Percentiles rank a stretch among this genome's conserved stretches.
phyloP scores from a whole-genome alignment of 768 basidiomycete species.

The Paxillus involutus region DNA sequence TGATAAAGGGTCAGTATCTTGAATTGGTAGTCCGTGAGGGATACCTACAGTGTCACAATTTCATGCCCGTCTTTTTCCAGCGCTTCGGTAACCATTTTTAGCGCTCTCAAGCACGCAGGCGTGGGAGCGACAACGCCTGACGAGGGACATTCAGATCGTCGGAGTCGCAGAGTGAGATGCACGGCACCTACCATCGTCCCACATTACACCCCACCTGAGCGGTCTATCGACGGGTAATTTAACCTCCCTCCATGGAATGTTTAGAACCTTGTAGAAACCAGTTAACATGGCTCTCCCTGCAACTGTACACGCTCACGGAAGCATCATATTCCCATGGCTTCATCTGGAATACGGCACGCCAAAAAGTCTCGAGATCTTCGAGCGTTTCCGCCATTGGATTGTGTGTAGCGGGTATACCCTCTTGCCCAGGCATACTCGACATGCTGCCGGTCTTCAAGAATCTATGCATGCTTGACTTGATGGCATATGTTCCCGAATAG shows the following conservation, averaged over 20 bases:
- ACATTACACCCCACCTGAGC: constrained; percentile 62
- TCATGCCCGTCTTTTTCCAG: constrained; percentile 49
- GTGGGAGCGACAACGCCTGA: constrained; percentile 58
- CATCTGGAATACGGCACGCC: constrained; percentile 58
- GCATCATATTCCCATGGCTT: constrained; percentile 71
- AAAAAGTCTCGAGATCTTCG: constrained; percentile 63
- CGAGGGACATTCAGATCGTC: background rate
- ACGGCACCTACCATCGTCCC: constrained; percentile 53
- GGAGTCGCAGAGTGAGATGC: background rate
- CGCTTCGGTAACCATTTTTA: constrained; percentile 44
- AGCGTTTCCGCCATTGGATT: constrained; percentile 65
- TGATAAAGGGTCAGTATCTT: constrained; percentile 2
- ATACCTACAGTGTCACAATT: constrained; percentile 51
- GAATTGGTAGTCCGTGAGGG: background rate
- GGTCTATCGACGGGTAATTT: constrained; percentile 45
- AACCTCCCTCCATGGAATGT: constrained; percentile 39
- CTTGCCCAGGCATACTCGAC: constrained; percentile 52
- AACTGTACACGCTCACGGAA: constrained; percentile 25
- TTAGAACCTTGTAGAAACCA: constrained; percentile 23
- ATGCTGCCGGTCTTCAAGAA: constrained; percentile 53
- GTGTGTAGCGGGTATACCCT: constrained; percentile 51
- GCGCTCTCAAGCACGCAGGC: constrained; percentile 58
- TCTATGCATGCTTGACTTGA: constrained; percentile 57
- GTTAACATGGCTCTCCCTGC: background rate
- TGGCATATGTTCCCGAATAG: constrained; percentile 62